phyloP scores from a whole-genome alignment of 169 alveolate species.

The Cryptosporidium meleagridis region DNA sequence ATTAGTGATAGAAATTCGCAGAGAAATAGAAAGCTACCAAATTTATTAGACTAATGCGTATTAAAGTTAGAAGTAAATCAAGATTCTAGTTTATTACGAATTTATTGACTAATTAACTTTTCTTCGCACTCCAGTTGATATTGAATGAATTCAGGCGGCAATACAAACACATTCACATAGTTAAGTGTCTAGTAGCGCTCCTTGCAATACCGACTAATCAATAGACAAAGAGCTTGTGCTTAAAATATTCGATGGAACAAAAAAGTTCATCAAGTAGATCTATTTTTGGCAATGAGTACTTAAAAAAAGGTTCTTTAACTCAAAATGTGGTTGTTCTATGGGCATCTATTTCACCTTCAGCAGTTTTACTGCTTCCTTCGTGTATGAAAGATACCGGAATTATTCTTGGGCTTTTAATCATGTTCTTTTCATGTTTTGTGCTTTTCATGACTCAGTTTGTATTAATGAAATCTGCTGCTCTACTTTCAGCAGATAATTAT shows the following conservation, averaged over 20 bases:
- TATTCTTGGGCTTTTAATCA: constrained; percentile 35
- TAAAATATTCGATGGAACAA: constrained; percentile 28
- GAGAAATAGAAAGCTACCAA: constrained; percentile 7
- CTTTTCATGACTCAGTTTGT: constrained; percentile 62
- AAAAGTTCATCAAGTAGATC: constrained; percentile 14
- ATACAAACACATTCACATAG: neutral
- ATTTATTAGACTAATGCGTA: neutral
- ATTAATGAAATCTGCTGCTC: constrained; percentile 47
- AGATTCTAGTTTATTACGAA: neutral
- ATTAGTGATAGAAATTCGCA: constrained; percentile 30
- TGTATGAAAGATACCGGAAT: constrained; percentile 75
- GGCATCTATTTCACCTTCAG: constrained; percentile 76
- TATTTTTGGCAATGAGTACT: constrained; percentile 18
- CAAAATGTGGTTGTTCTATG: constrained; percentile 70
- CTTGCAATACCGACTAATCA: constrained; percentile 15
- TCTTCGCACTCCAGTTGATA: neutral
- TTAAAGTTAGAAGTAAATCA: neutral
- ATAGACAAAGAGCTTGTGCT: neutral
- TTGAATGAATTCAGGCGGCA: neutral
- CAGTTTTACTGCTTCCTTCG: constrained; percentile 60
- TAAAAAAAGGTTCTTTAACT: constrained; percentile 58
- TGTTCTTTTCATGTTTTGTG: constrained; percentile 44
- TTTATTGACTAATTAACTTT: neutral
- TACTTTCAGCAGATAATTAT: constrained; percentile 45
- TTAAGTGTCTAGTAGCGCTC: constrained; percentile 48